Percentiles rank a stretch among this genome's conserved stretches.
Evolutionary conservation across 371 early-diverging fungal genomes (phyloP).

Genomic region (Lichtheimia hyalospora): DNA sequence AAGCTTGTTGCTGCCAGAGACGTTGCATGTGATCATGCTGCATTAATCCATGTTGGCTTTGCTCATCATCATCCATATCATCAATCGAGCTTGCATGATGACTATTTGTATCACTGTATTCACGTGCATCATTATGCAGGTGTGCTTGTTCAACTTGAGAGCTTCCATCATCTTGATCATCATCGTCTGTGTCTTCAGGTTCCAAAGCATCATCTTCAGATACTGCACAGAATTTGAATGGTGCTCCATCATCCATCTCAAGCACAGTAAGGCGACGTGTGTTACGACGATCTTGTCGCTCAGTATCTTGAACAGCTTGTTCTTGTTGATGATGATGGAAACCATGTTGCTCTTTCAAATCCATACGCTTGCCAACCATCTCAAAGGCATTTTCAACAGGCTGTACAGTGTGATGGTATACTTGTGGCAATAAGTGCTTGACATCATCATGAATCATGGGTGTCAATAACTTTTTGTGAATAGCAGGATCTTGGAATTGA

Average conservation of each 20-base stretch:
- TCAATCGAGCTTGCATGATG: background rate
- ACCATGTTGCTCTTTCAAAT: constrained; percentile 9
- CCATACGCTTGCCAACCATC: constrained; percentile 8
- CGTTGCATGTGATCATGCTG: constrained; percentile 1
- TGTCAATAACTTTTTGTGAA: constrained; percentile 40
- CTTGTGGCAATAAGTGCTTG: constrained; percentile 46
- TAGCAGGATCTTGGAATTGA: constrained; percentile 47
- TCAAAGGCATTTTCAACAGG: constrained; percentile 6
- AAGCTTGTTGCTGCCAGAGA: background rate
- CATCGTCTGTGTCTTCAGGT: background rate
- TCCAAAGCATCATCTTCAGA: constrained; percentile 1
- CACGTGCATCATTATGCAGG: no score
- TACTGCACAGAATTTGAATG: constrained; percentile 1
- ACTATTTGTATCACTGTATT: background rate
- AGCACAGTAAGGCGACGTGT: constrained; percentile 1
- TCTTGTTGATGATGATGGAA: constrained; percentile 7
- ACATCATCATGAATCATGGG: constrained; percentile 58
- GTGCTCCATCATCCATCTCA: background rate
- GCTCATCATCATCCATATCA: constrained; percentile 2
- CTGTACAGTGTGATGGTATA: constrained; percentile 27
- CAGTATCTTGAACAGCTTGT: no score
- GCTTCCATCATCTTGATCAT: no score
- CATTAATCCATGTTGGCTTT: constrained; percentile 4
- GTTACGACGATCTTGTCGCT: background rate
- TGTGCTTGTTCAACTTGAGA: no score